Percentiles rank a stretch among this genome's conserved stretches.
These are phyloP conservation scores for Bodo saltans DNA, from an alignment of 78 protist species.

Conservation along the genomic window DNA sequence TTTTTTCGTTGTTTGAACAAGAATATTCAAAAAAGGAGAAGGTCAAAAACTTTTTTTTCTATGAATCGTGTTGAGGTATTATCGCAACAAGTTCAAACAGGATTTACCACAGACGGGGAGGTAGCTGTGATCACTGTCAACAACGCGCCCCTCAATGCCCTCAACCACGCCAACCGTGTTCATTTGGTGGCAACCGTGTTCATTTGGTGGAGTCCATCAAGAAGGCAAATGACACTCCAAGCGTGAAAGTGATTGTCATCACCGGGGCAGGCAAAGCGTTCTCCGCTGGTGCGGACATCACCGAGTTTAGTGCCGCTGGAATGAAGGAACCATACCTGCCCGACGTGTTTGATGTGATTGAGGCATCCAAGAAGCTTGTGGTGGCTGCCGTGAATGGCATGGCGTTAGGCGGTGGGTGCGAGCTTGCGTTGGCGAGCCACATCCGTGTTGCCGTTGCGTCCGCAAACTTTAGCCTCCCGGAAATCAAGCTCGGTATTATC, in stretches of 20 bases:
- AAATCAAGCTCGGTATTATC: constrained; percentile 48
- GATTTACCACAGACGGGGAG: too few species aligned
- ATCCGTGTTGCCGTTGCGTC: constrained; percentile 25
- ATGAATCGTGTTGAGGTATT: too few species aligned
- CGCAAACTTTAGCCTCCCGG: constrained; percentile 33
- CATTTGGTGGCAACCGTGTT: too few species aligned
- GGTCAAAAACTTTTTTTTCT: too few species aligned
- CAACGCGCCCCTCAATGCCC: too few species aligned
- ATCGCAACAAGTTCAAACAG: too few species aligned
- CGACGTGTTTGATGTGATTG: constrained; percentile 17
- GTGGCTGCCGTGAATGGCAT: constrained; percentile 54
- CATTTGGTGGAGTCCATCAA: too few species aligned
- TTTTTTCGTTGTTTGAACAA: too few species aligned
- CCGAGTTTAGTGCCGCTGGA: constrained; percentile 10
- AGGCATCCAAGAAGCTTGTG: constrained; percentile 34
- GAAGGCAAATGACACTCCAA: too few species aligned
- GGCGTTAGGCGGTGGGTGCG: constrained; percentile 56
- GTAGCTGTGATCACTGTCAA: too few species aligned
- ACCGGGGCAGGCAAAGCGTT: neutral
- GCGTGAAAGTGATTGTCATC: constrained; percentile 16
- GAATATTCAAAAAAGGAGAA: too few species aligned
- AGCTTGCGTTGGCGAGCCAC: constrained; percentile 43
- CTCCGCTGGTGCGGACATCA: constrained; percentile 33
- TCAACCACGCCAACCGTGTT: too few species aligned
- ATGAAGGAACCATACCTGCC: neutral